Base-by-base conservation (phyloP, 2,329 filamentous ascomycete genomes). In the Ascocoryne sarcoides region DNA sequence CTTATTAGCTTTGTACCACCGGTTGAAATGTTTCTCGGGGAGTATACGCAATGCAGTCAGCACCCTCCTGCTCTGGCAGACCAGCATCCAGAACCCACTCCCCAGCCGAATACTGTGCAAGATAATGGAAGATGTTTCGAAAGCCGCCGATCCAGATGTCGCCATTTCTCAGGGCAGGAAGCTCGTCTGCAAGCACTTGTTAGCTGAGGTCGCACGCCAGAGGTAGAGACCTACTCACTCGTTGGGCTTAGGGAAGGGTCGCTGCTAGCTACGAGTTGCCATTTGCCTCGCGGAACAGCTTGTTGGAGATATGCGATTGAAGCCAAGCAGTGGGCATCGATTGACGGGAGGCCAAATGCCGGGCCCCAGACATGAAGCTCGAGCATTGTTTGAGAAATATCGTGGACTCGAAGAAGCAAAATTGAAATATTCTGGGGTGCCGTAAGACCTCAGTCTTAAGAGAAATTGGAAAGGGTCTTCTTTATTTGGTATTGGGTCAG, bases 361-460 rank as follows among this genome's bases (percentile, higher is more conserved):
- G 87, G 81, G 36, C 89, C 89, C 82, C 89, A 94, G 57, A 95
- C 75, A 64, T 95, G 84, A 45, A 98, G 75, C 65, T 90, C 76
- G 36, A 87, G 65, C 48, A 76, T 55, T 61, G 63, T 66, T 28
- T n/a, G 10, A 8, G 10, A 18, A 2, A 12, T 12, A n/a, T 26
- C 12, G 23, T 14, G n/a, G n/a, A n/a, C n/a, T n/a, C n/a, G n/a
- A 26, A 8, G 4, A 21, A 15, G n/a, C 5, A 3, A 14, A n/a
- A 32, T 15, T 10, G 5, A 14, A 37, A 30, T 28, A 28, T 28
- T 26, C 8, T 10, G 20, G 36, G 14, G 20, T 28, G 9, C 26
- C 19, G 26, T 32, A 16, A 16, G 14, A 12, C 31, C 21, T 15
- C 10, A 15, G 18, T 20, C 34, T 16, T 19, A 20, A 17, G 4